Base-by-base conservation (phyloP, 2,329 filamentous ascomycete species). In the Arthrinium puccinioides region DNA sequence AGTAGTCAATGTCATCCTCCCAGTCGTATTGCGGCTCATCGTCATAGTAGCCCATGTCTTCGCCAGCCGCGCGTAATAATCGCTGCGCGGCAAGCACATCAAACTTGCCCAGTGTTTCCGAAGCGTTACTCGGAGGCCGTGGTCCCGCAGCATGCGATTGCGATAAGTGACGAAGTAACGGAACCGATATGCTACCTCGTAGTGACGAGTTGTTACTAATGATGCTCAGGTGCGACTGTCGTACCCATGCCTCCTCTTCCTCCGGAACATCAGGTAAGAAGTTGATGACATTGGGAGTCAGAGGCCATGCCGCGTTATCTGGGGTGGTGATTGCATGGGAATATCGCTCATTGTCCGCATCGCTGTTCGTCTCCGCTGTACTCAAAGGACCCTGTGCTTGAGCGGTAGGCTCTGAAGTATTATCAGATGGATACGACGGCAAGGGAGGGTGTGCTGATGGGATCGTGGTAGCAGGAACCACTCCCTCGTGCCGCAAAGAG, bases 1-100 rank as follows among this genome's bases (percentile, higher is more conserved):
- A 82, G 55, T 82, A 84, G 51, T 84, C 79, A 43, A 84, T 82
- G 44, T 77, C 77, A 36, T 81, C 77, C 49, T 84, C 79, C 79
- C 79, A 84, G 46, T 63, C 79, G 47, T 70, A 67, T 7, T 59
- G 58, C 16, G 54, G 47, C n/a, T 59, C 43, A 4, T 43, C 38
- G 4, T 63, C 58, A n/a, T 49, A 49, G 3, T 44, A 46, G 7
- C 45, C 44, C 10, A 49, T 46, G 6, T 56, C 53, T 3, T 46
- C 41, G 21, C 47, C 29, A 8, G 44, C 49, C 15, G 52, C 50
- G 33, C 48, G 53, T 24, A 60, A 42, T 7, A 55, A 52, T 10
- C 53, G 56, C 39, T 63, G 64, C 6, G 53, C 50, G 13, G 58
- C 59, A 20, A 59, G 46, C n/a, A 64, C 38, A 32, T 69, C 66